phyloP scores from a whole-genome alignment of 345 rosid species.

The Excoecaria cochinchinensis region DNA sequence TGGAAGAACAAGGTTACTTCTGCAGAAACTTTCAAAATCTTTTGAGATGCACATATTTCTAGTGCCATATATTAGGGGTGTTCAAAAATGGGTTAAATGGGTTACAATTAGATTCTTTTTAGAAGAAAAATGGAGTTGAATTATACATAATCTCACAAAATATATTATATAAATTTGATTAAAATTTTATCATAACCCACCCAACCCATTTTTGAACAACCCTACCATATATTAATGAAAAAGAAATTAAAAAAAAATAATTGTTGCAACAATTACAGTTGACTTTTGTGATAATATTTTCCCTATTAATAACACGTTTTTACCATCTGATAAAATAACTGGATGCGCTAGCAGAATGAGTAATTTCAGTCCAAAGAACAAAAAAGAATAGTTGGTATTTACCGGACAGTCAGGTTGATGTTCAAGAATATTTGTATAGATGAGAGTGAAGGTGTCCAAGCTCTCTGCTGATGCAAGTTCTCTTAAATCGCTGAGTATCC shows the following conservation, averaged over 20 bases:
- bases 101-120: no score
- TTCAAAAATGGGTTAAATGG: no score
- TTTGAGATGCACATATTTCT: background rate
- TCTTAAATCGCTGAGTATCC: slow-evolving; percentile 86
- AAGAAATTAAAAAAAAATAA: background rate
- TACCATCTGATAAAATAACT: background rate
- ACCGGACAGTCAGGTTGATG: slow-evolving; percentile 99
- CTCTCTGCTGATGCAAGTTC: slow-evolving; percentile 99
- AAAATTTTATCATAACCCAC: no score
- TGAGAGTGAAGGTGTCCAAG: slow-evolving; percentile 87
- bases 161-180: no score
- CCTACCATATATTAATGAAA: background rate
- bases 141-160: no score
- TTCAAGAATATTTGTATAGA: slow-evolving; percentile 90
- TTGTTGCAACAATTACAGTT: background rate
- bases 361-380: background rate
- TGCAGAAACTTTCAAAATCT: slow-evolving; percentile 4
- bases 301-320: background rate
- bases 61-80: background rate
- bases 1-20: background rate
- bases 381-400: slow-evolving; percentile 11
- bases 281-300: background rate
- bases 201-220: no score
- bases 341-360: background rate
- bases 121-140: no score